Conservation (phyloP, 306 rosid species). For the Vigna reflexopilosa region DNA sequence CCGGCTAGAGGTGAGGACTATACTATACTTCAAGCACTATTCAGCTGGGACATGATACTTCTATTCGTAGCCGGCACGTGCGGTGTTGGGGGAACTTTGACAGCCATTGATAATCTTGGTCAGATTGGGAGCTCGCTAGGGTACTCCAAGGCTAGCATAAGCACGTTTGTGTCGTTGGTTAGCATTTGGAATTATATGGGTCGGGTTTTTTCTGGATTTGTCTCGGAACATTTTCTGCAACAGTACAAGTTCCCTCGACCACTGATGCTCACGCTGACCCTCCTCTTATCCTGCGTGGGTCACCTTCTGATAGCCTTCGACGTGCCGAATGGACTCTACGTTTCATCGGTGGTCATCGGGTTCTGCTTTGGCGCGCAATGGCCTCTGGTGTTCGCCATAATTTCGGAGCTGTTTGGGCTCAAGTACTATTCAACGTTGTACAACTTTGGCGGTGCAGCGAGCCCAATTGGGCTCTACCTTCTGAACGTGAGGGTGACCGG, state of each 20-base stretch:
- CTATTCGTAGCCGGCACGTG: conserved; percentile 59
- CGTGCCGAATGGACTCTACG: conserved; percentile 54
- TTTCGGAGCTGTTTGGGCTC: conserved; percentile 81
- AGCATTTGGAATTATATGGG: conserved; percentile 72
- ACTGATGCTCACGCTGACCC: conserved; percentile 54
- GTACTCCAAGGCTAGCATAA: conserved; percentile 57
- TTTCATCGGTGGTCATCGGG: conserved; percentile 70
- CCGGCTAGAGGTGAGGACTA: conserved; percentile 66
- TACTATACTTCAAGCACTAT: conserved; percentile 69
- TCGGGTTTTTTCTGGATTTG: conserved; percentile 56
- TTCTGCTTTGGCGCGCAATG: conserved; percentile 86
- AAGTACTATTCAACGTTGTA: conserved; percentile 83
- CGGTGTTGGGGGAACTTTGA: conserved; percentile 66
- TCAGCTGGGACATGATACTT: conserved; percentile 65
- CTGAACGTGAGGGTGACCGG: conserved; percentile 56
- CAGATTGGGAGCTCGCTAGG: conserved; percentile 63
- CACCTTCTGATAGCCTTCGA: conserved; percentile 61
- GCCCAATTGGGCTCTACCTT: conserved; percentile 61
- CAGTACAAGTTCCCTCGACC: conserved; percentile 61
- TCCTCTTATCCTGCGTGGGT: conserved; percentile 56
- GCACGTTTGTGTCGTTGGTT: conserved; percentile 68
- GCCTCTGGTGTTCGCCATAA: conserved; percentile 81
- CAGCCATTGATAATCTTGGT: conserved; percentile 64
- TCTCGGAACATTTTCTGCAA: conserved; percentile 50
- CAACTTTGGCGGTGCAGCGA: conserved; percentile 77